These are phyloP conservation scores for Phyllosticta citriasiana DNA, from an alignment of 2,329 filamentous ascomycete species.

Conservation along the genomic window DNA sequence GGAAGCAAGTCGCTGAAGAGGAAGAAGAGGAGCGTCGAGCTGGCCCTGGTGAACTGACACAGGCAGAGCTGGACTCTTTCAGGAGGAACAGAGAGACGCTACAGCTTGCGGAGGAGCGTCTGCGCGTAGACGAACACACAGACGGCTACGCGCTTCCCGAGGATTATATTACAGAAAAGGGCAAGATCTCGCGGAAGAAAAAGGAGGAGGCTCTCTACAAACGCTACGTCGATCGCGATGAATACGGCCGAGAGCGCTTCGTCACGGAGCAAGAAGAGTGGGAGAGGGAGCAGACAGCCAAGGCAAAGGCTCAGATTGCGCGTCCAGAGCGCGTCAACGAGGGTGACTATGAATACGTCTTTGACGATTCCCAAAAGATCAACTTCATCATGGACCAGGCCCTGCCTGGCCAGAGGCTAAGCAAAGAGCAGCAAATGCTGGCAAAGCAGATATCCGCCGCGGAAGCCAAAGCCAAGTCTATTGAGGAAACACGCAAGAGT, in stretches of 20 bases:
- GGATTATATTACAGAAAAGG: slow-evolving; percentile 89
- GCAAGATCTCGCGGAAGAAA: slow-evolving; percentile 74
- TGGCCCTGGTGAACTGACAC: slow-evolving; percentile 64
- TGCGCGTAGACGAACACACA: slow-evolving; percentile 80
- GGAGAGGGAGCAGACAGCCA: slow-evolving; percentile 81
- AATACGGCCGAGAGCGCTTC: slow-evolving; percentile 78
- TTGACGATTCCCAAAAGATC: slow-evolving; percentile 82
- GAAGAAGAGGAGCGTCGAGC: slow-evolving; percentile 60
- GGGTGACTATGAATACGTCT: slow-evolving; percentile 82
- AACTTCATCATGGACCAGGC: slow-evolving; percentile 70
- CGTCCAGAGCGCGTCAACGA: slow-evolving; percentile 65
- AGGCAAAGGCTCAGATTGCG: slow-evolving; percentile 78
- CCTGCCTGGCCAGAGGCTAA: slow-evolving; percentile 63
- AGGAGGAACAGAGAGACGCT: slow-evolving; percentile 72
- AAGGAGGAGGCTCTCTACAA: slow-evolving; percentile 88
- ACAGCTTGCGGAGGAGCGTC: slow-evolving; percentile 70
- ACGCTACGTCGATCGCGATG: slow-evolving; percentile 77
- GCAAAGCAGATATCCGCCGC: slow-evolving; percentile 78
- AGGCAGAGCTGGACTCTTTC: slow-evolving; percentile 78
- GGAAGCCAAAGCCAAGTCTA: slow-evolving; percentile 76
- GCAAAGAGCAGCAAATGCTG: slow-evolving; percentile 67
- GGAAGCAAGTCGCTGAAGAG: slow-evolving; percentile 85
- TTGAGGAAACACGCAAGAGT: slow-evolving; percentile 84
- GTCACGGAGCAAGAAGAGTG: slow-evolving; percentile 93
- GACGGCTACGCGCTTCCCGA: slow-evolving; percentile 92